Base-by-base conservation (phyloP, 2,329 filamentous ascomycete species). In the Penicillium corylophilum region DNA sequence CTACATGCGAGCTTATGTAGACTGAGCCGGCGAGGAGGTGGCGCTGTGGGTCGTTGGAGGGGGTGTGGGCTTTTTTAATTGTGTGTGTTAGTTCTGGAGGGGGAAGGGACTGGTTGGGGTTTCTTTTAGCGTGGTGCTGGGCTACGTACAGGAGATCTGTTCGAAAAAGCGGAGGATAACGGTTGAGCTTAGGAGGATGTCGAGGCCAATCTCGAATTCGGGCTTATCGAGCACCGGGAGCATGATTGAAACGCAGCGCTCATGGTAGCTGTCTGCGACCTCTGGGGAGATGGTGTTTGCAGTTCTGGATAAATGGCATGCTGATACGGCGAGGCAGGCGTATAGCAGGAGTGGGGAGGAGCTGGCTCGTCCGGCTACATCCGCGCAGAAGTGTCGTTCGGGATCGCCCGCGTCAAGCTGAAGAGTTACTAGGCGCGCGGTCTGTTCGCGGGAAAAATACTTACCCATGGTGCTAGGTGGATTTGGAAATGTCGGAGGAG, bases 91-190 rank as follows among this genome's bases (percentile, higher is more conserved):
- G 51, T 26, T n/a, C 44, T 12, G 15, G 10, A 8, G 35, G 29
- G 24, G 20, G 22, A 28, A 24, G 29, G 33, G 9, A 18, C 8
- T 7, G 26, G n/a, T 18, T 42, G 16, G 13, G 5, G 9, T n/a
- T 5, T 24, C 7, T 4, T 4, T 24, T 24, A 24, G 23, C 23
- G 26, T 3, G 7, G 26, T 2, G 26, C 26, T 28, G 26, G 26
- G 26, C 26, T 18, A 59, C 65, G 38, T 52, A 70, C 68, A 68
- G 23, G 68, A 70, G 28, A 71, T 64, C 48, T 69, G 67, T 44
- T 71, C 68, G 40, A 70, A 69, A 24, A 70, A 69, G 33, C 68
- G 67, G 8, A 71, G 59, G 35, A 70, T 69, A 4, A 70, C 66
- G 2, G 68, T 70, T 6, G 67, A 69, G 1, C 66, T 64, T 10